phyloP scores from a whole-genome alignment of 176 grass and related monocot species.

The Musa troglodytarum region DNA sequence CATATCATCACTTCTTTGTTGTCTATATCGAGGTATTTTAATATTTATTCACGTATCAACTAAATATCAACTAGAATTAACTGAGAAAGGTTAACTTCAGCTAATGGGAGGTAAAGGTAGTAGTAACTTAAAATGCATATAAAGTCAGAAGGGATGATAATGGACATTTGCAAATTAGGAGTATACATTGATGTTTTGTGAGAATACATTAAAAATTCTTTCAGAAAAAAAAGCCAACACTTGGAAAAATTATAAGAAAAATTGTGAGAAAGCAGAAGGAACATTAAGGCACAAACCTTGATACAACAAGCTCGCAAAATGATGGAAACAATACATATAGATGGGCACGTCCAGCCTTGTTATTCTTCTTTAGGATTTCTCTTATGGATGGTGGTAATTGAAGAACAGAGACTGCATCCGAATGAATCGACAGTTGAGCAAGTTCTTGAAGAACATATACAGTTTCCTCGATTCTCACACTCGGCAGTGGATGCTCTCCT shows the following conservation, averaged over 20 bases:
- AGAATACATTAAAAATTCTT: too few relatives aligned
- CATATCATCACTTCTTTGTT: too few relatives aligned
- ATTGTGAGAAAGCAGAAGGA: neutral
- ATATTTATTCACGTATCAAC: too few relatives aligned
- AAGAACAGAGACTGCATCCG: conserved; percentile 48
- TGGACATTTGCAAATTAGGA: too few relatives aligned
- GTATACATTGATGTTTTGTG: too few relatives aligned
- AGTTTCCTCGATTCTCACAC: conserved; percentile 69
- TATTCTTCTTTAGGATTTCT: conserved; percentile 41
- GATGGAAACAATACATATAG: conserved; percentile 80
- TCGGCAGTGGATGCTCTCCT: conserved; percentile 77
- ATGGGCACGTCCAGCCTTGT: conserved; percentile 48
- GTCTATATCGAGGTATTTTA: too few relatives aligned
- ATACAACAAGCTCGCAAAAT: conserved; percentile 83
- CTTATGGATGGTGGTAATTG: conserved; percentile 54
- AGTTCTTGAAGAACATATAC: conserved; percentile 88
- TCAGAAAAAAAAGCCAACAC: neutral
- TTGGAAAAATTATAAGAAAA: neutral
- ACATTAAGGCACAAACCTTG: conserved; percentile 54
- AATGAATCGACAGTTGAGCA: conserved; percentile 68
- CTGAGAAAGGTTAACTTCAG: too few relatives aligned
- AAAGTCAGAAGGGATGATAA: too few relatives aligned
- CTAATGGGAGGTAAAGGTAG: too few relatives aligned
- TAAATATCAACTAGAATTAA: too few relatives aligned
- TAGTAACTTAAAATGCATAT: too few relatives aligned